Base-by-base conservation (phyloP, 2,329 filamentous ascomycete species). In the Hypoxylon sp. region DNA sequence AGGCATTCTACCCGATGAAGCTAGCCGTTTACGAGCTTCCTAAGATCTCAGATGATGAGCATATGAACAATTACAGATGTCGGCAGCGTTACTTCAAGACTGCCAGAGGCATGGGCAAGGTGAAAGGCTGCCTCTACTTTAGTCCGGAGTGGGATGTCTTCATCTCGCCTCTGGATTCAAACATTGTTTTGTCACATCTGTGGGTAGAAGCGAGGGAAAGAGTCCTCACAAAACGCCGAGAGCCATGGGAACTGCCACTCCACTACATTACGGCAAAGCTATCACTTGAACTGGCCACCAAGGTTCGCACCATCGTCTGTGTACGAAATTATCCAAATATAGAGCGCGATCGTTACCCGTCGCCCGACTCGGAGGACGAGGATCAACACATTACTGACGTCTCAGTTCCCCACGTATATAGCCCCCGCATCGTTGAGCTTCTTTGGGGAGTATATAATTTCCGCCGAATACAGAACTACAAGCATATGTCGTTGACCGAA, bases 61-160 rank as follows among this genome's bases (percentile, higher is more conserved):
- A 17, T 19, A 6, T 28, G 5, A 43, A 43, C 17, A 43, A 43
- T 21, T 43, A 43, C 17, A 19, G 38, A 11, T 43, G 38, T n/a
- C 38, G 38, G 38, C 38, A 43, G 7, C 38, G 38, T 7, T 43
- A 43, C 19, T 43, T 43, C 38, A 43, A 43, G 17, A 17, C 21
- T 14, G 21, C 32, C 36, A 30, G 21, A 13, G n/a, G 5, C 17
- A 30, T 43, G 52, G n/a, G n/a, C 5, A 28, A 41, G 17, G n/a
- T 50, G 21, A 63, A 30, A n/a, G 64, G 64, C 10, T 19, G 11
- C 17, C 36, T 67, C 19, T 67, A 67, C 36, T 19, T 63, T 25
- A 67, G 32, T 25, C 48, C 53, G 6, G 19, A 55, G 14, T 59
- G 48, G 41, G 53, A 63, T 30, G 32, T 46, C 21, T 60, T 65